Conservation (phyloP, 805 yeast species). For the Pichia nakasei region DNA sequence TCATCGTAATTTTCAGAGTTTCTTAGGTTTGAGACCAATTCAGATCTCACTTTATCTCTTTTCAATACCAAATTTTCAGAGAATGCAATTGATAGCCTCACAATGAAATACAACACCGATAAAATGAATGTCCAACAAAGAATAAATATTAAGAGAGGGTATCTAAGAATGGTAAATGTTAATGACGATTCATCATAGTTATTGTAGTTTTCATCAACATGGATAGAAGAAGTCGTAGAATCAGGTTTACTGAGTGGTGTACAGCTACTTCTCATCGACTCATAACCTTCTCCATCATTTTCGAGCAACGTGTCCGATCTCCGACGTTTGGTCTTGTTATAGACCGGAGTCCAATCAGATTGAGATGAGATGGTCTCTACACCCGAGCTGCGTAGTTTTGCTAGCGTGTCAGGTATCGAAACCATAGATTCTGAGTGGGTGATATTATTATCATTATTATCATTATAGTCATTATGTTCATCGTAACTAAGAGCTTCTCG, state of each 20-base stretch:
- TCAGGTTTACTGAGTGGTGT: background rate
- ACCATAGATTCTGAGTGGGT: background rate
- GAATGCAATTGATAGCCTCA: slow-evolving; percentile 53
- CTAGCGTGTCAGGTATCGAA: background rate
- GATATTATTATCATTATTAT: background rate
- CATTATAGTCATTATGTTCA: slow-evolving; percentile 13
- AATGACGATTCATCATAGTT: slow-evolving; percentile 15
- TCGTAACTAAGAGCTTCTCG: slow-evolving; percentile 30
- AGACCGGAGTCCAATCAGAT: slow-evolving; percentile 41
- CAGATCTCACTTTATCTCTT: slow-evolving; percentile 51
- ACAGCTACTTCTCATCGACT: background rate
- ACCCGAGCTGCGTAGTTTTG: background rate
- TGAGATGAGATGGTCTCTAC: slow-evolving; percentile 28
- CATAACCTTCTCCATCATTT: too few species aligned
- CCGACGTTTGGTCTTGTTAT: slow-evolving; percentile 20
- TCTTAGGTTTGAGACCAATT: slow-evolving; percentile 41
- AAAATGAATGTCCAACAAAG: slow-evolving; percentile 46
- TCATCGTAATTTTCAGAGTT: slow-evolving; percentile 45
- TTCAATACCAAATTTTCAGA: slow-evolving; percentile 47
- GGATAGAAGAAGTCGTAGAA: background rate
- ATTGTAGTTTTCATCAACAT: background rate
- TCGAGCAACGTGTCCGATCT: background rate
- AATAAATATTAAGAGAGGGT: slow-evolving; percentile 53
- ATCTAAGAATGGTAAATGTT: slow-evolving; percentile 45
- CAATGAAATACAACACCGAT: slow-evolving; percentile 38